Conservation (phyloP, 768 basidiomycete species). For the Tephrocybe rancida region DNA sequence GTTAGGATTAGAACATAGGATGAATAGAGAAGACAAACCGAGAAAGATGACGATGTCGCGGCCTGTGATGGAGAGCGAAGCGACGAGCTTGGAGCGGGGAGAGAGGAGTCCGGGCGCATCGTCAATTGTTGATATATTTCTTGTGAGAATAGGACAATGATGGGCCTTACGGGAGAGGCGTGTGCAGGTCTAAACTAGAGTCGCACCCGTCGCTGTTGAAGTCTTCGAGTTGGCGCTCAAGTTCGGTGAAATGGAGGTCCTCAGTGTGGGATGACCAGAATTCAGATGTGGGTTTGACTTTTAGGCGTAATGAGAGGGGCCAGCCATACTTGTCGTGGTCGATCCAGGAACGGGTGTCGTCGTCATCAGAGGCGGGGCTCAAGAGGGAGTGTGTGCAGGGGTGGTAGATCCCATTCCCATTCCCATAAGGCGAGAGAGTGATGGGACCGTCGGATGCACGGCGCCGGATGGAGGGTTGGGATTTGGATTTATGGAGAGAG, state of each 20-base stretch:
- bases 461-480: no score
- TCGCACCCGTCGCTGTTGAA: constrained; percentile 34
- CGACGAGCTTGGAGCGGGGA: constrained; percentile 61
- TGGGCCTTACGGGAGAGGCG: constrained; percentile 67
- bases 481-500: background rate
- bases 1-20: background rate
- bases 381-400: background rate
- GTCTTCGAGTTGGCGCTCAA: constrained; percentile 24
- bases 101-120: constrained; percentile 67
- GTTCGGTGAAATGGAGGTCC: no score
- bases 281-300: background rate
- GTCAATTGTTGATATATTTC: constrained; percentile 54
- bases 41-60: constrained; percentile 31
- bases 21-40: constrained; percentile 26
- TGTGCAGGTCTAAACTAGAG: constrained; percentile 70
- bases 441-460: no score
- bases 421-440: no score
- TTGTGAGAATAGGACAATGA: background rate
- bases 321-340: constrained; percentile 21
- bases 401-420: no score
- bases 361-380: constrained; percentile 10
- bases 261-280: no score
- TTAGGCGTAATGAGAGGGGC: background rate
- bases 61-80: background rate
- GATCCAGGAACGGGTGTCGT: constrained; percentile 23